Percentiles rank a stretch among this genome's conserved stretches.
phyloP scores from a whole-genome alignment of 306 rosid species.

The Ormosia emarginata region DNA sequence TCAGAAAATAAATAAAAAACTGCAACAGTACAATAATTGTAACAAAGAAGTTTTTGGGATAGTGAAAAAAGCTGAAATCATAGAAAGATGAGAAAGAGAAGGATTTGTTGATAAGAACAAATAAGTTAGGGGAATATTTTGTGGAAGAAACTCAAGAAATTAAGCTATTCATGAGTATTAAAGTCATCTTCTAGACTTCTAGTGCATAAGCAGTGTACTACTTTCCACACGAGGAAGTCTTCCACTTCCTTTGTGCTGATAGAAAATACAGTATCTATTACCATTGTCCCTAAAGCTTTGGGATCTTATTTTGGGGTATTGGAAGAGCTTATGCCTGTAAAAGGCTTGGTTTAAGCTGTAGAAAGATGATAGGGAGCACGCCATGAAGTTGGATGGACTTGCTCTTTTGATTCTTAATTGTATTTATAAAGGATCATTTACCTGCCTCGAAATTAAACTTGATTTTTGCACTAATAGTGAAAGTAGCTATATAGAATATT shows the following conservation, averaged over 20 bases:
- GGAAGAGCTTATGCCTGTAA: constrained; percentile 20
- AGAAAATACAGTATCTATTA: background rate
- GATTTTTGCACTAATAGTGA: constrained; percentile 15
- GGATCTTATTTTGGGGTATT: constrained; percentile 33
- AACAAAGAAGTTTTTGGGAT: background rate
- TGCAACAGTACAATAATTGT: background rate
- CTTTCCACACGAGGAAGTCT: background rate
- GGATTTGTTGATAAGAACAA: background rate
- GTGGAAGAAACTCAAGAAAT: background rate
- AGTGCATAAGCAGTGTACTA: background rate
- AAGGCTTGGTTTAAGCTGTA: constrained; percentile 24
- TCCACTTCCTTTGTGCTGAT: background rate
- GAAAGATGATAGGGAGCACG: constrained; percentile 26
- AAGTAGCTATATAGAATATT: constrained; percentile 7
- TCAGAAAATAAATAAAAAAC: background rate
- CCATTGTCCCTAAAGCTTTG: constrained; percentile 38
- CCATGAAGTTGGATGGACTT: constrained; percentile 4
- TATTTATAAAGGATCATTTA: background rate
- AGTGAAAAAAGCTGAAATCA: background rate
- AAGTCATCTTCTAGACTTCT: background rate
- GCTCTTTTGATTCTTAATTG: background rate
- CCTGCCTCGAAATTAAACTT: constrained; percentile 8
- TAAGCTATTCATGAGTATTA: background rate
- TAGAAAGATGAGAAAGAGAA: background rate
- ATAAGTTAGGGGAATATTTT: background rate